Evolutionary conservation across 192 early-diverging fungal genomes (phyloP), one percentile per base, ranked within the genome.

Genomic region (Coemansia sp.): DNA sequence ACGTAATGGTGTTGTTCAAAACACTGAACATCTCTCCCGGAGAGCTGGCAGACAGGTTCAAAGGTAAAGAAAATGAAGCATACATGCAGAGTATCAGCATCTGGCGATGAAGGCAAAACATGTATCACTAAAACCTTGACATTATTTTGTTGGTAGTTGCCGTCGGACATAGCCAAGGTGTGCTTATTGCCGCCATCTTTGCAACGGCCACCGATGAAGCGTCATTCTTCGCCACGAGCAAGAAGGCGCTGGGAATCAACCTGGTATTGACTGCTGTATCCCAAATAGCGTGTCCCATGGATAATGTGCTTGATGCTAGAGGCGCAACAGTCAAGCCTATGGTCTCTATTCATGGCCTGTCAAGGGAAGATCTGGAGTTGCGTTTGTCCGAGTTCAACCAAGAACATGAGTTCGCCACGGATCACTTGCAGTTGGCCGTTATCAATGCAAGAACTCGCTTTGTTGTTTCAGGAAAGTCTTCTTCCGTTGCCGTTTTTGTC

Each of bases 221-320:
- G 48, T 89, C 91, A 8, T 94, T 96, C 74, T 62, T 88, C 53
- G 64, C 67, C 48, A 89, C 92, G 61, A 87, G 91, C 32, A 83
- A 85, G 66, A 93, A 91, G 67, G 89, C 90, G 0, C 84, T 98
- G 6, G 86, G 88, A 11, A 81, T 98, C 17, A 75, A 92, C 38
- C 91, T 92, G 76, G 89, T 89, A 84, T 83, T 93, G 45, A 93
- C 93, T 59, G 86, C 91, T 6, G 76, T 93, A 23, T 79, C 96
- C 10, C 90, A 95, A 75, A 79, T 87, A 60, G 87, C 33, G 10
- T 67, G 36, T 64, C 73, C 73, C 25, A 46, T 62, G 38, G 22
- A 48, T 17, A 13, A 32, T 53, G 8, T 23, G 4, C 3, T 32
- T 29, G 25, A 53, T 53, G 17, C 10, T 20, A 32, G 17, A 22